Conservation (phyloP, 1,284 basidiomycete genomes). For the Sparassis latifolia region DNA sequence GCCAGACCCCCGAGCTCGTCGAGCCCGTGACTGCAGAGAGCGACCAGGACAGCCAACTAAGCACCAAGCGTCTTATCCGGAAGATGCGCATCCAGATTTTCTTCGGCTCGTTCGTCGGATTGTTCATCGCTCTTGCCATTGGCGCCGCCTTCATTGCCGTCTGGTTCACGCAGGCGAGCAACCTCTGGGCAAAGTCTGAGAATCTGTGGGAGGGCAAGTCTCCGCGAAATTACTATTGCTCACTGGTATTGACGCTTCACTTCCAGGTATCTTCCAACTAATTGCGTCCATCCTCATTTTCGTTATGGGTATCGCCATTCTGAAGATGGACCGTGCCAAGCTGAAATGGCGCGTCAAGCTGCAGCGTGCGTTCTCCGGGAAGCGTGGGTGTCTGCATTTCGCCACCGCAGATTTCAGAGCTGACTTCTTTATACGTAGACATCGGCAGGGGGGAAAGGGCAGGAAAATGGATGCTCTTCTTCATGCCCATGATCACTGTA, state of each 20-base stretch:
- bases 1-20: slow-evolving; percentile 9
- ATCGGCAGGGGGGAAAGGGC: slow-evolving; percentile 40
- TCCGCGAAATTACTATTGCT: background rate
- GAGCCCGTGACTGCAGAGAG: slow-evolving; percentile 8
- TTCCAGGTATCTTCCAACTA: slow-evolving; percentile 70
- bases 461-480: slow-evolving; percentile 81
- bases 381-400: slow-evolving; percentile 25
- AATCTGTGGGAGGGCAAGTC: slow-evolving; percentile 58
- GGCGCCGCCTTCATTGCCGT: slow-evolving; percentile 75
- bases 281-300: slow-evolving; percentile 79
- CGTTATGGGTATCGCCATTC: slow-evolving; percentile 39
- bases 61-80: slow-evolving; percentile 38
- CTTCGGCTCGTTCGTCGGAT: slow-evolving; percentile 68
- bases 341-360: slow-evolving; percentile 90
- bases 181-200: slow-evolving; percentile 73
- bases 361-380: slow-evolving; percentile 63
- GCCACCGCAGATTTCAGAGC: background rate
- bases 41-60: slow-evolving; percentile 13
- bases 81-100: slow-evolving; percentile 75
- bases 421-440: slow-evolving; percentile 17
- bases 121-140: slow-evolving; percentile 71
- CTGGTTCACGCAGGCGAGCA: slow-evolving; percentile 72
- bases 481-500: slow-evolving; percentile 86
- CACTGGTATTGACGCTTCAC: slow-evolving; percentile 12
- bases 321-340: slow-evolving; percentile 63